phyloP scores from a whole-genome alignment of 75 land plant genomes.

The Adiantum capillusveneris region DNA sequence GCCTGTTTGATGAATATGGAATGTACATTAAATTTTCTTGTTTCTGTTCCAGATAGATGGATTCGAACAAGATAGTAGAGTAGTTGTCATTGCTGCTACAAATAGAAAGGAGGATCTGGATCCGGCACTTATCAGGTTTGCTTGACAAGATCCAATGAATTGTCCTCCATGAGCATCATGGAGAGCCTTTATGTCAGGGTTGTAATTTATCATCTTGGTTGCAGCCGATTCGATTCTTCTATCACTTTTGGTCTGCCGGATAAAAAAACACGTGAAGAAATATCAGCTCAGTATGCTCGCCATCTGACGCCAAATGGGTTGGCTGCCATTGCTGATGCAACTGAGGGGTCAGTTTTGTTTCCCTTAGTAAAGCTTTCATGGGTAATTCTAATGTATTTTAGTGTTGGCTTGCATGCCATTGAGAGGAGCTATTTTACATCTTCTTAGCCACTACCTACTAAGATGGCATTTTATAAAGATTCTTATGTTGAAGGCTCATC shows the following conservation, averaged over 20 bases:
- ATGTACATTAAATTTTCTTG: too few species aligned
- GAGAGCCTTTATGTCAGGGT: too few species aligned
- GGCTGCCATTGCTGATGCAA: constrained; percentile 45
- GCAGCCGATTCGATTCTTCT: constrained; percentile 86
- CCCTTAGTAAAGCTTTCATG: too few species aligned
- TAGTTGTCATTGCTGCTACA: constrained; percentile 93
- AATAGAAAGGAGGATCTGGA: constrained; percentile 93
- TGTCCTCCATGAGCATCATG: background rate
- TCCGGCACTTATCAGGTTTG: constrained; percentile 91
- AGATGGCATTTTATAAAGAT: too few species aligned
- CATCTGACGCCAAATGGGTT: constrained; percentile 61
- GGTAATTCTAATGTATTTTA: background rate
- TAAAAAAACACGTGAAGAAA: constrained; percentile 56
- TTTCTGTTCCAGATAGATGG: constrained; percentile 94
- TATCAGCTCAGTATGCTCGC: constrained; percentile 86
- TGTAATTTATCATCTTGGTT: too few species aligned
- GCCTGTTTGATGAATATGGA: too few species aligned
- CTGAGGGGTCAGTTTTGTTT: constrained; percentile 74
- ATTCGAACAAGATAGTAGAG: constrained; percentile 86
- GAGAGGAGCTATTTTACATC: too few species aligned
- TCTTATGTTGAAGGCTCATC: too few species aligned
- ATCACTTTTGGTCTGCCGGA: constrained; percentile 82
- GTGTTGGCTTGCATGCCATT: background rate
- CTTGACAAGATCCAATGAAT: background rate
- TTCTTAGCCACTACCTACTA: too few species aligned